Conservation (phyloP, 2,329 filamentous ascomycete genomes). For the Epichloe baconii region DNA sequence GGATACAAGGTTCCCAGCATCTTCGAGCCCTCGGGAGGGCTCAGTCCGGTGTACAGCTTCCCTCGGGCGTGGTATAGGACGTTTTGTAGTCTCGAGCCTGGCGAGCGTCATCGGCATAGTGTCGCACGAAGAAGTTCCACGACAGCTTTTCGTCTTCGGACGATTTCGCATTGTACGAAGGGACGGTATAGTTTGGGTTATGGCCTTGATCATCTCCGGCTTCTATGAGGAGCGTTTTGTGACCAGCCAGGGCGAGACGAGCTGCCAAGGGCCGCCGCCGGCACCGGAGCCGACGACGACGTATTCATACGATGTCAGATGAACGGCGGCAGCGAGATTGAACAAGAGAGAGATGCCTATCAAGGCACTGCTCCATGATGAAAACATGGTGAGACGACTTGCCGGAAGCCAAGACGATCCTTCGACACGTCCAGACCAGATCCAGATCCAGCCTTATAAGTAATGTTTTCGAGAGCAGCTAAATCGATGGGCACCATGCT, state of each 20-base stretch:
- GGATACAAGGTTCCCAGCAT: conserved; percentile 34
- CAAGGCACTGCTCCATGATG: background rate
- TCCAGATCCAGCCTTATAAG: no score
- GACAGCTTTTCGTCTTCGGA: conserved; percentile 41
- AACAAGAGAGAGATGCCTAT: conserved; percentile 11
- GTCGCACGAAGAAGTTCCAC: conserved; percentile 53
- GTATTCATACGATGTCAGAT: conserved; percentile 33
- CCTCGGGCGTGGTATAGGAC: conserved; percentile 38
- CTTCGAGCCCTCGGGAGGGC: conserved; percentile 26
- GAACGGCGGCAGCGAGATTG: conserved; percentile 10
- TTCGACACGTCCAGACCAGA: no score
- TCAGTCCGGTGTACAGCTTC: conserved; percentile 31
- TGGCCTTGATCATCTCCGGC: conserved; percentile 45
- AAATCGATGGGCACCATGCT: no score
- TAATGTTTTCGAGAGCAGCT: no score
- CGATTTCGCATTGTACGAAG: conserved; percentile 26
- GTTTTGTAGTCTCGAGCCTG: conserved; percentile 46
- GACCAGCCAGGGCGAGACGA: conserved; percentile 44
- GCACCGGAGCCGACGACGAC: conserved; percentile 49
- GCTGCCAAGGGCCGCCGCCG: conserved; percentile 44
- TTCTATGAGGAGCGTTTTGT: conserved; percentile 47
- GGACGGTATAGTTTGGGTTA: conserved; percentile 36
- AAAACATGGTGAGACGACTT: background rate
- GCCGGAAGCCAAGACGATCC: no score
- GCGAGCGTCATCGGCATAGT: conserved; percentile 40